Conservation (phyloP, 805 yeast genomes). For the Teunomyces atbi region DNA sequence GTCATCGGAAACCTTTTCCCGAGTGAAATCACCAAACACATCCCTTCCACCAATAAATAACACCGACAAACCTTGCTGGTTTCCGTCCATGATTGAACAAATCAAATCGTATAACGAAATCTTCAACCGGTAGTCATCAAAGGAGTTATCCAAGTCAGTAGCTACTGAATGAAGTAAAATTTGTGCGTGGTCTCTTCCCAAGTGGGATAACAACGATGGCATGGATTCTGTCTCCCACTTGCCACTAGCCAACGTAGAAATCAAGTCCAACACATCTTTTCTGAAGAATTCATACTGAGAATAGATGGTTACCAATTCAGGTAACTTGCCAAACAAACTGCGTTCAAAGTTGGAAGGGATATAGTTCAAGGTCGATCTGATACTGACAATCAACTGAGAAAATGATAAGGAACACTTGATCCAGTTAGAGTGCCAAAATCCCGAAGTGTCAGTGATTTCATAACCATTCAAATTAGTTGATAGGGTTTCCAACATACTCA, state of each 20-base stretch:
- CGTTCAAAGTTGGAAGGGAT: constrained; percentile 67
- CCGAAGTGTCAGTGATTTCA: constrained; percentile 43
- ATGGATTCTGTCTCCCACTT: constrained; percentile 53
- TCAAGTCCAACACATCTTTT: constrained; percentile 49
- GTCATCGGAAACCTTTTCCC: constrained; percentile 16
- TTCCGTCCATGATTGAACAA: constrained; percentile 64
- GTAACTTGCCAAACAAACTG: constrained; percentile 53
- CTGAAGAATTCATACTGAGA: constrained; percentile 49
- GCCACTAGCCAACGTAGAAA: constrained; percentile 57
- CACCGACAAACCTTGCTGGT: constrained; percentile 76
- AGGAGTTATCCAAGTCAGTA: constrained; percentile 55
- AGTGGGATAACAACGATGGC: constrained; percentile 79
- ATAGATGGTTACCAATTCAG: constrained; percentile 58
- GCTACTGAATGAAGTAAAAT: constrained; percentile 60
- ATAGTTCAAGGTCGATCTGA: constrained; percentile 49
- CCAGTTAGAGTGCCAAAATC: constrained; percentile 51
- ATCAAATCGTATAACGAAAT: constrained; percentile 61
- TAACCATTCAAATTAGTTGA: constrained; percentile 33
- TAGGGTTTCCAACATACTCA: constrained; percentile 48
- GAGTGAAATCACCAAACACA: constrained; percentile 37
- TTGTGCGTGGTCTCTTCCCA: constrained; percentile 65
- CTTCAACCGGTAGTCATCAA: constrained; percentile 53
- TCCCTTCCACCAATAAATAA: constrained; percentile 62
- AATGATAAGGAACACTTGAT: constrained; percentile 52
- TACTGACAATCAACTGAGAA: constrained; percentile 52